Base-by-base conservation (phyloP, 83 land plant species). In the Diphasiastrum complanatum region DNA sequence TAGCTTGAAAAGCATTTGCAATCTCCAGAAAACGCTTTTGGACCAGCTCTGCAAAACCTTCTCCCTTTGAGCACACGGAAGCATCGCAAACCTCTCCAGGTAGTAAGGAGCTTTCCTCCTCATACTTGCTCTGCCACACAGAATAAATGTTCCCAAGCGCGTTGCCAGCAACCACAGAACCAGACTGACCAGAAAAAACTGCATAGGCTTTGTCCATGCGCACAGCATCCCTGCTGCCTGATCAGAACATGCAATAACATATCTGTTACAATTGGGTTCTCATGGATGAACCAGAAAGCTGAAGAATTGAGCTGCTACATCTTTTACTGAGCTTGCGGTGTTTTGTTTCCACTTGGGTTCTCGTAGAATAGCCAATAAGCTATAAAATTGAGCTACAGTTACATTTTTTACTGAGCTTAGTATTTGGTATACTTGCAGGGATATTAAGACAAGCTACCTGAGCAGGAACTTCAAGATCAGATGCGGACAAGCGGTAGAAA, bases 81-180 rank as follows among this genome's bases (percentile, higher is more conserved):
- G 26, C 18, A 63, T 23, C 0, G 77, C 30, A 54, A 85, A 81
- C 18, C 47, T 66, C 32, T 40, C n/a, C n/a, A n/a, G 70, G 62
- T 78, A 46, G 64, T 32, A 85, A 0, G 85, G 85, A 34, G 75
- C 78, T 0, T 65, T 26, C 35, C 20, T 41, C 1, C 77, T 72
- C 25, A 81, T 26, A 68, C 79, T 63, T 3, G n/a, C 5, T 26
- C 43, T 50, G 0, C 87, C 87, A 40, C 81, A 77, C 1, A 77
- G 14, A 0, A 72, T 53, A 2, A 80, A 72, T 11, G 81, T 83
- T 26, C 86, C 87, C 16, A 45, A 60, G 74, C 81, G 58, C 20
- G 85, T 81, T 5, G 85, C 75, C 43, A n/a, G n/a, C n/a, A n/a
- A n/a, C n/a, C n/a, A n/a, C n/a, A n/a, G n/a, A n/a, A n/a, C n/a